A percentile compares a stretch with the other conserved stretches of the same genome.
These are phyloP conservation scores for Schrenkiella parvula DNA, from an alignment of 345 rosid genomes.

Conservation along the genomic window DNA sequence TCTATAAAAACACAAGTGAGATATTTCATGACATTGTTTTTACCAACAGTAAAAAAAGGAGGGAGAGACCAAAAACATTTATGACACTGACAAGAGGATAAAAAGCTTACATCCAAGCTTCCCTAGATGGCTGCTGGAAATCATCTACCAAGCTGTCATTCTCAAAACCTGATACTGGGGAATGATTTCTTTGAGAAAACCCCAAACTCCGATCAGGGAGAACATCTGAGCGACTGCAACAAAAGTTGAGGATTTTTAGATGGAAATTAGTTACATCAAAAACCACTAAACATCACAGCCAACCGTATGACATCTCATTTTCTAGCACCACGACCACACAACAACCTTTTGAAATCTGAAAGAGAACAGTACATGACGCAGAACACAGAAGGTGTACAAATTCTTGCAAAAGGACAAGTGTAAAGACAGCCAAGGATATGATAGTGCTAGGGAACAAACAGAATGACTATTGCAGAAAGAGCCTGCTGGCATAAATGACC, in stretches of 20 bases:
- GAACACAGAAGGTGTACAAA: neutral
- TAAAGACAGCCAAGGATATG: neutral
- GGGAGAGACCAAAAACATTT: neutral
- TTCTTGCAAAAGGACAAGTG: neutral
- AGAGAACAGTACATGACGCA: conserved; percentile 21
- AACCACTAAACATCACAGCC: neutral
- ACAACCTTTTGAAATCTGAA: neutral
- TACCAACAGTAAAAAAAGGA: neutral
- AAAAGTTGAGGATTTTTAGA: neutral
- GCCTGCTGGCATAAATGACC: conserved; percentile 34
- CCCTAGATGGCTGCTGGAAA: conserved; percentile 32
- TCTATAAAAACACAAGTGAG: neutral
- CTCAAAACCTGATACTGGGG: conserved; percentile 32
- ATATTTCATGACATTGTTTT: neutral
- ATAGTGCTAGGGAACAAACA: conserved; percentile 5
- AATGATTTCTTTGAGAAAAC: conserved; percentile 27
- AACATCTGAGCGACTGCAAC: conserved; percentile 34
- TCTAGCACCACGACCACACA: conserved; percentile 5
- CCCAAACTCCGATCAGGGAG: conserved; percentile 28
- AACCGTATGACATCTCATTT: conserved; percentile 4
- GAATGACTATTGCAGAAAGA: conserved; percentile 33
- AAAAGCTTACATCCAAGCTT: conserved; percentile 41
- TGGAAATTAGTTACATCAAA: conserved; percentile 11
- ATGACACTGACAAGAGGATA: neutral
- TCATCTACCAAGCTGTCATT: conserved; percentile 25